These are phyloP conservation scores for Lentinula edodes DNA, from an alignment of 768 basidiomycete species.

Conservation along the genomic window DNA sequence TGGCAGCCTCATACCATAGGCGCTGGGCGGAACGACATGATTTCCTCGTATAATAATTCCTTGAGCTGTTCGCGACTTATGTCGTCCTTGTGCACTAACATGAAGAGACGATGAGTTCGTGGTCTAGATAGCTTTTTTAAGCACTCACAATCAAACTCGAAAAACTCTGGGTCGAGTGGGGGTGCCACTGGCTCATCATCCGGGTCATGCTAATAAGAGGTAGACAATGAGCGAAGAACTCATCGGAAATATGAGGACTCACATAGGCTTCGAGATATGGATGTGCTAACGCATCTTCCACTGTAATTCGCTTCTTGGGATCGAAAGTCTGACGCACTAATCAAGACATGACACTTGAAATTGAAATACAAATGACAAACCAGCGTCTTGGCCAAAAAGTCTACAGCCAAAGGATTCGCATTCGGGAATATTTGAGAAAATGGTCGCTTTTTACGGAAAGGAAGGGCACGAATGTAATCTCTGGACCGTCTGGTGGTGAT, in stretches of 20 bases:
- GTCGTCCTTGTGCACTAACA: constrained; percentile 86
- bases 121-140: neutral
- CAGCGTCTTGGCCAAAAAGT: constrained; percentile 76
- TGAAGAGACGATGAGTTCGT: constrained; percentile 4
- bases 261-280: constrained; percentile 94
- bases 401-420: constrained; percentile 71
- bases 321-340: constrained; percentile 71
- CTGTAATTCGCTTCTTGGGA: constrained; percentile 93
- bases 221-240: constrained; percentile 3
- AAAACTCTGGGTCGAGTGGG: constrained; percentile 94
- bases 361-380: constrained; percentile 28
- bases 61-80: constrained; percentile 95
- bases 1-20: constrained; percentile 28
- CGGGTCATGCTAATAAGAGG: constrained; percentile 68
- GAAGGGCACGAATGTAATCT: constrained; percentile 92
- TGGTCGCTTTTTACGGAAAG: constrained; percentile 83
- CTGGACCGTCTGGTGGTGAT: constrained; percentile 89
- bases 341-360: neutral
- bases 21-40: constrained; percentile 79
- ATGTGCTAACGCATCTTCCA: constrained; percentile 89
- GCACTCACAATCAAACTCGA: constrained; percentile 88
- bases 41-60: constrained; percentile 90
- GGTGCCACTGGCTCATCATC: constrained; percentile 95
- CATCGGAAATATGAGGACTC: constrained; percentile 21
- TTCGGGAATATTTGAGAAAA: constrained; percentile 88